A percentile compares a stretch with the other conserved stretches of the same genome.
These are phyloP conservation scores for Hypoxylon subgilvum DNA, from an alignment of 495 filamentous ascomycete species.

Conservation along the genomic window DNA sequence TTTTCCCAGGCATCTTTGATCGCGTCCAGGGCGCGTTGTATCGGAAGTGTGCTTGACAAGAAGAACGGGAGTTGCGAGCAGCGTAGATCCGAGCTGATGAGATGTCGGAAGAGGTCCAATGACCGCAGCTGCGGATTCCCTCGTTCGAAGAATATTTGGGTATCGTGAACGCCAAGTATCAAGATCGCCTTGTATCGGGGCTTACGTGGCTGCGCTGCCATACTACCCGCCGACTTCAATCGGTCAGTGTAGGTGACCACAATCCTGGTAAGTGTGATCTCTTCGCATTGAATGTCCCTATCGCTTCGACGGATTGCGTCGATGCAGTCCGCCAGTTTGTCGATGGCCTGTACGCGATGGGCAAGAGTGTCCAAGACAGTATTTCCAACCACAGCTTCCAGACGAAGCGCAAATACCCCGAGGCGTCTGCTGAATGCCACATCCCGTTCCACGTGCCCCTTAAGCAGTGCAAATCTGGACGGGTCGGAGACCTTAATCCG, in stretches of 20 bases:
- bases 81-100: slow-evolving; percentile 60
- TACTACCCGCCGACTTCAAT: slow-evolving; percentile 10
- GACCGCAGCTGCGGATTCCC: slow-evolving; percentile 80
- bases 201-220: slow-evolving; percentile 25
- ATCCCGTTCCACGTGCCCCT: slow-evolving; percentile 61
- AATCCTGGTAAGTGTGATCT: slow-evolving; percentile 65
- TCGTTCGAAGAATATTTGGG: slow-evolving; percentile 62
- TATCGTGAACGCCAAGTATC: slow-evolving; percentile 41
- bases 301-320: slow-evolving; percentile 61
- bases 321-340: slow-evolving; percentile 68
- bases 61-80: slow-evolving; percentile 46
- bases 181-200: slow-evolving; percentile 48
- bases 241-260: slow-evolving; percentile 64
- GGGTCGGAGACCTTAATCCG: slow-evolving; percentile 44
- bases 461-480: slow-evolving; percentile 54
- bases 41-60: slow-evolving; percentile 65
- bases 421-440: slow-evolving; percentile 61
- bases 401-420: slow-evolving; percentile 65
- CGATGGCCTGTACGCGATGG: slow-evolving; percentile 64
- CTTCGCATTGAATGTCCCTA: slow-evolving; percentile 57
- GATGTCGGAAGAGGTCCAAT: slow-evolving; percentile 63
- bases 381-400: slow-evolving; percentile 63
- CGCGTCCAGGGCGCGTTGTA: slow-evolving; percentile 68
- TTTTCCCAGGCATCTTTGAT: slow-evolving; percentile 55
- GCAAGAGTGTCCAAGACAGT: slow-evolving; percentile 59